Evolutionary conservation across 805 yeast species (phyloP).

Genomic region (Metschnikowia gruessii): DNA sequence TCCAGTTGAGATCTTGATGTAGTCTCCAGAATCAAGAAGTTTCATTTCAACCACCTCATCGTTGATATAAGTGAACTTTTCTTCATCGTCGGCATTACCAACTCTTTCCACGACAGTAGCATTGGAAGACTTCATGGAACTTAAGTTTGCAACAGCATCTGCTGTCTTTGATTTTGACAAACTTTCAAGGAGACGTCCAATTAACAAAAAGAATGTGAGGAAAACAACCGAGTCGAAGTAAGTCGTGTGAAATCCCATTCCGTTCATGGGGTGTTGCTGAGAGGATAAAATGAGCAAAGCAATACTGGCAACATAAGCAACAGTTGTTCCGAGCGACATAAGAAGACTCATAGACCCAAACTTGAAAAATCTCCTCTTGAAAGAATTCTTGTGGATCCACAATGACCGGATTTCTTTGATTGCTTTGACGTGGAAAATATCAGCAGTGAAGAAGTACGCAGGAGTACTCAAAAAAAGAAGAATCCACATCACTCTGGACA

Average conservation of each 20-base stretch:
- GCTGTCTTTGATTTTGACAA: conserved; percentile 67
- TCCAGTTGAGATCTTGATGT: conserved; percentile 48
- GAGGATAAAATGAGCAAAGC: conserved; percentile 51
- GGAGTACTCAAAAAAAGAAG: conserved; percentile 66
- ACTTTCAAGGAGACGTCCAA: conserved; percentile 68
- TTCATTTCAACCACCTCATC: conserved; percentile 40
- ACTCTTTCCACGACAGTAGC: conserved; percentile 43
- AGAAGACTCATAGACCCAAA: conserved; percentile 79
- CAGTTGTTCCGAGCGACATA: conserved; percentile 69
- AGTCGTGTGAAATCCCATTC: conserved; percentile 54
- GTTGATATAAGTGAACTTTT: conserved; percentile 17
- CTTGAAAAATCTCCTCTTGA: conserved; percentile 54
- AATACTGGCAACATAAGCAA: conserved; percentile 68
- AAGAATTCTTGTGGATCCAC: conserved; percentile 55
- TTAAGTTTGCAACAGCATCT: conserved; percentile 54
- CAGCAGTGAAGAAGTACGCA: conserved; percentile 71
- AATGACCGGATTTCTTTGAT: conserved; percentile 53
- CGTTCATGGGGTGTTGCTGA: conserved; percentile 16
- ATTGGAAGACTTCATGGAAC: conserved; percentile 47
- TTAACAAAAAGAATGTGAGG: conserved; percentile 64
- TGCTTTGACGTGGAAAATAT: conserved; percentile 68
- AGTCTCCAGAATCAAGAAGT: conserved; percentile 51
- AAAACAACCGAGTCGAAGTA: conserved; percentile 81
- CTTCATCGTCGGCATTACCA: conserved; percentile 19
- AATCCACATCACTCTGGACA: conserved; percentile 61